Evolutionary conservation across 2,329 filamentous ascomycete species (phyloP).

Genomic region (Aureobasidium sp.): DNA sequence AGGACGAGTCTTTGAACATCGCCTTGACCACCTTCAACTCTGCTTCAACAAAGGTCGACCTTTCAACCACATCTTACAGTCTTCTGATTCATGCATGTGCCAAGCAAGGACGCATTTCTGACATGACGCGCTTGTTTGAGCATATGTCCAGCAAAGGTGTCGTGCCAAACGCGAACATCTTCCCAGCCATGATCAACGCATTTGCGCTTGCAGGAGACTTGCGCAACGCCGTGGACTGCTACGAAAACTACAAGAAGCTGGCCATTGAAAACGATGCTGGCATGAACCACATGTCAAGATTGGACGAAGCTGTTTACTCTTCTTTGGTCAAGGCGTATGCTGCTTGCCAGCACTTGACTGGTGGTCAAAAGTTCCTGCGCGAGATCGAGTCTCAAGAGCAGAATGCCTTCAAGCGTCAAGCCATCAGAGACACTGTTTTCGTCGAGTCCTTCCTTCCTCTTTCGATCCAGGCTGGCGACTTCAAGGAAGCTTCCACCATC

Average conservation of each 20-base stretch:
- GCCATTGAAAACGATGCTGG: slow-evolving; percentile 80
- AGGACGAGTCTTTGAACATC: slow-evolving; percentile 79
- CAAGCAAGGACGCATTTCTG: slow-evolving; percentile 66
- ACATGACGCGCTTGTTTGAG: slow-evolving; percentile 85
- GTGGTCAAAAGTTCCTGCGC: slow-evolving; percentile 76
- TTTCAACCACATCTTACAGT: slow-evolving; percentile 76
- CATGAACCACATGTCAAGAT: slow-evolving; percentile 57
- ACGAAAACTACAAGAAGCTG: slow-evolving; percentile 85
- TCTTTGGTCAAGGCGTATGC: slow-evolving; percentile 87
- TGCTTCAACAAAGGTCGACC: slow-evolving; percentile 57
- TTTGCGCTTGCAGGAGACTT: slow-evolving; percentile 78
- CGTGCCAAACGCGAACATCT: slow-evolving; percentile 69
- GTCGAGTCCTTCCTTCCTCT: slow-evolving; percentile 70
- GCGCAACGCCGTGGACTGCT: slow-evolving; percentile 82
- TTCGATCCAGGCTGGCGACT: slow-evolving; percentile 61
- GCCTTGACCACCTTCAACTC: slow-evolving; percentile 79
- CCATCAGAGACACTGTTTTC: slow-evolving; percentile 65
- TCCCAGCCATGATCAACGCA: slow-evolving; percentile 89
- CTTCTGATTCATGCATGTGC: slow-evolving; percentile 83
- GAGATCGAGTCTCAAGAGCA: slow-evolving; percentile 48
- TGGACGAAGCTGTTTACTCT: slow-evolving; percentile 80
- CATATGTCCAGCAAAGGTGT: slow-evolving; percentile 79
- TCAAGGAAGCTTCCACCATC: slow-evolving; percentile 65
- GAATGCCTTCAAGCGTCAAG: slow-evolving; percentile 38
- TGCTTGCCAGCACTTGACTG: slow-evolving; percentile 67